phyloP scores from a whole-genome alignment of 2,329 filamentous ascomycete genomes.

The Lachnellula occidentalis region DNA sequence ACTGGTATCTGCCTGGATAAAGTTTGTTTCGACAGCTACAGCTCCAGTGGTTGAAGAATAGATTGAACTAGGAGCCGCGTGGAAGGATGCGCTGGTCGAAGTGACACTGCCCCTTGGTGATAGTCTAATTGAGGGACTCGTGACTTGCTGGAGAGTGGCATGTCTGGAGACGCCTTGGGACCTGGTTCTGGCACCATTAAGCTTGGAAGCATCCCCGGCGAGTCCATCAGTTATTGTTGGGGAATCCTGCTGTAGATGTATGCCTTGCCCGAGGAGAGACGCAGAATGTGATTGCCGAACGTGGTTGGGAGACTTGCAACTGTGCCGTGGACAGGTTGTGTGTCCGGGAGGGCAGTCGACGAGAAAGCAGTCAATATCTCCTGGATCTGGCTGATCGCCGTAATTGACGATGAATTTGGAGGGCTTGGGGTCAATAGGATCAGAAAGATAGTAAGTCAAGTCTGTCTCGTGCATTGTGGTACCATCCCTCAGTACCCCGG shows the following conservation, averaged over 20 bases:
- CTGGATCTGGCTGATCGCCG: slow-evolving; percentile 12
- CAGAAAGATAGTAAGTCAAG: slow-evolving; percentile 17
- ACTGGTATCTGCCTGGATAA: neutral
- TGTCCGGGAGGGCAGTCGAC: slow-evolving; percentile 17
- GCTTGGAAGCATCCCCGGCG: neutral
- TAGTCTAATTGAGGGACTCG: neutral
- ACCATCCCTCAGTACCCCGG: slow-evolving; percentile 17
- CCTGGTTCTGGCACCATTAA: neutral
- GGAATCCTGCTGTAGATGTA: slow-evolving; percentile 10
- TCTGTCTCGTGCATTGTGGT: slow-evolving; percentile 18
- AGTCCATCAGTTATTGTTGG: slow-evolving; percentile 8
- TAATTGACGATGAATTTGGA: slow-evolving; percentile 18
- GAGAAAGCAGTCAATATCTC: slow-evolving; percentile 24
- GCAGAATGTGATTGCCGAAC: slow-evolving; percentile 1
- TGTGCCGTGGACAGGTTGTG: slow-evolving; percentile 15
- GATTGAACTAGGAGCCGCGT: no score
- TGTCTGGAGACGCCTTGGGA: neutral
- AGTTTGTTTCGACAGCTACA: neutral
- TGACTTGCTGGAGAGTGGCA: neutral
- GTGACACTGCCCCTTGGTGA: slow-evolving; percentile 18
- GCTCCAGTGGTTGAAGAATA: slow-evolving; percentile 11
- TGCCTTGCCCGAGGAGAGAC: neutral
- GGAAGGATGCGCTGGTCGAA: slow-evolving; percentile 22
- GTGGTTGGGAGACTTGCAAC: slow-evolving; percentile 1
- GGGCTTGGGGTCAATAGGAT: slow-evolving; percentile 11